Conservation (phyloP, 805 yeast genomes). For the Saturnispora diversa region DNA sequence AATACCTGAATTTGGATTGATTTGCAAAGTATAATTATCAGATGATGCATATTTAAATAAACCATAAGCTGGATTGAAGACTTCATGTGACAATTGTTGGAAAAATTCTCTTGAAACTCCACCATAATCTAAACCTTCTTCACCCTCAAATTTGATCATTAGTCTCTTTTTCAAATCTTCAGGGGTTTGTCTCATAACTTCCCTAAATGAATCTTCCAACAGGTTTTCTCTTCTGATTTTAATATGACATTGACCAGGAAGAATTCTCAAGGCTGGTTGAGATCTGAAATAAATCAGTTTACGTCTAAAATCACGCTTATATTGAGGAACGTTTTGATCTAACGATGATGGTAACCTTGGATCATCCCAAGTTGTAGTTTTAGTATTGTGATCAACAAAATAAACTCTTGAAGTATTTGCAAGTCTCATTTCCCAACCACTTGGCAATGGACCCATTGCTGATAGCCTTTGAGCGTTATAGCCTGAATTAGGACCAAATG, state of each 20-base stretch:
- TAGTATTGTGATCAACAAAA: constrained; percentile 97
- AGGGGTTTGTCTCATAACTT: constrained; percentile 97
- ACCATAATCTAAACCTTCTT: constrained; percentile 98
- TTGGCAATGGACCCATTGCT: constrained; percentile 94
- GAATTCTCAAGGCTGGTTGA: constrained; percentile 92
- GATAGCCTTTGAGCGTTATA: constrained; percentile 97
- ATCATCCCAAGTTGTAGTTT: constrained; percentile 99
- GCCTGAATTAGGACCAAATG: constrained; percentile 84
- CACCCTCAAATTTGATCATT: constrained; percentile 98
- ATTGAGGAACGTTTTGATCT: constrained; percentile 98
- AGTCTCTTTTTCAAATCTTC: constrained; percentile 95
- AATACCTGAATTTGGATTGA: constrained; percentile 93
- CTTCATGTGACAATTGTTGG: constrained; percentile 92
- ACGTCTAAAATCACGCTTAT: constrained; percentile 97
- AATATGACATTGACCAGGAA: constrained; percentile 98
- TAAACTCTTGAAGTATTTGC: constrained; percentile 98
- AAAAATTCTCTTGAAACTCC: constrained; percentile 98
- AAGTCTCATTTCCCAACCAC: constrained; percentile 99
- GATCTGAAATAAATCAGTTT: constrained; percentile 96
- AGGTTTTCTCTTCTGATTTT: constrained; percentile 95
- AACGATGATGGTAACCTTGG: constrained; percentile 95
- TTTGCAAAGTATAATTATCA: constrained; percentile 95
- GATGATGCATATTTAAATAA: constrained; percentile 95
- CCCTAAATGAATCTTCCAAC: constrained; percentile 96
- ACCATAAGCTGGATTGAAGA: constrained; percentile 98